A percentile compares a stretch with the other conserved stretches of the same genome.
These are phyloP conservation scores for Antitrichia curtipendula DNA, from an alignment of 225 moss, liverwort and hornwort genomes.

Conservation along the genomic window DNA sequence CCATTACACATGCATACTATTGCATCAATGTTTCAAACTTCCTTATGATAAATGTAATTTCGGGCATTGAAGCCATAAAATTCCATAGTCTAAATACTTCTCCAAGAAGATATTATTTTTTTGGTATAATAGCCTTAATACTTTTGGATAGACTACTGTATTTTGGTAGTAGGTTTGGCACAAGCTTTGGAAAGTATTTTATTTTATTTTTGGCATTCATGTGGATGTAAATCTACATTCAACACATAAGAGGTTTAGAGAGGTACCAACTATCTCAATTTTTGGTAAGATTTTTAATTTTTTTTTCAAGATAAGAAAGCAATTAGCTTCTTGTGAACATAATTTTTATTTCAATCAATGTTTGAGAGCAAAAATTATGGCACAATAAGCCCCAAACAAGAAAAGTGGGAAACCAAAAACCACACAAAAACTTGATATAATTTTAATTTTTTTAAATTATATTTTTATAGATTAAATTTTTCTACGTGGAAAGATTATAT, in stretches of 20 bases:
- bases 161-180: background rate
- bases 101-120: background rate
- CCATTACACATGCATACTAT: background rate
- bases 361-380: rapidly evolving
- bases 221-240: background rate
- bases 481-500: rapidly evolving
- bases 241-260: background rate
- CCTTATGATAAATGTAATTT: background rate
- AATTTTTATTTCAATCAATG: background rate
- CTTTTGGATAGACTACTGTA: background rate
- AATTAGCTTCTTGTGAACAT: rapidly evolving
- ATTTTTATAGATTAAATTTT: background rate
- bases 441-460: rapidly evolving
- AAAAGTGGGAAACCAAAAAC: rapidly evolving
- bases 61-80: background rate
- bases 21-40: background rate
- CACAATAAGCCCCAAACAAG: rapidly evolving
- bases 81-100: background rate
- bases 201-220: background rate
- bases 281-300: background rate
- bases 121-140: background rate
- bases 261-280: background rate
- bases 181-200: background rate
- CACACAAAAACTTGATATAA: background rate
- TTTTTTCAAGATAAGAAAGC: background rate